Percentiles rank a stretch among this genome's conserved stretches.
These are phyloP conservation scores for Suaeda aralocaspica DNA, from an alignment of 148 eudicot genomes.

Conservation along the genomic window DNA sequence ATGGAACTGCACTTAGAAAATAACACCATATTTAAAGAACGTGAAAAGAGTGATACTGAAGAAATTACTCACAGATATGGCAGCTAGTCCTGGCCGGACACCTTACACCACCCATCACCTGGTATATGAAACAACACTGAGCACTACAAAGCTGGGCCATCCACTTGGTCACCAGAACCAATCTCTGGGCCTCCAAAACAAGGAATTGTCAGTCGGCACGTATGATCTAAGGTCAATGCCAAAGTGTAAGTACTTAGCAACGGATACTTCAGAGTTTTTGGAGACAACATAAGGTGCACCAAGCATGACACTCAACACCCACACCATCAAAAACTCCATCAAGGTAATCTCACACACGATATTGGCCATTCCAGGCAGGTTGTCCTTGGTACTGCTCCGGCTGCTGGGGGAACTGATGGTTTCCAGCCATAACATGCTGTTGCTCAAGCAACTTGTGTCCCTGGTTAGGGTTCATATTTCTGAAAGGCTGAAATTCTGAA, in stretches of 20 bases:
- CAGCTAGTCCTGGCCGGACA: constrained; percentile 39
- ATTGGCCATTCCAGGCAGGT: constrained; percentile 45
- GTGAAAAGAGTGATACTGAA: neutral
- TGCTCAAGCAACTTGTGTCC: constrained; percentile 34
- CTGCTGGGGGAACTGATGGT: constrained; percentile 39
- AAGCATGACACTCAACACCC: constrained; percentile 29
- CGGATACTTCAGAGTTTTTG: neutral
- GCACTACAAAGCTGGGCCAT: constrained; percentile 35
- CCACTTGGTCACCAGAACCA: constrained; percentile 36
- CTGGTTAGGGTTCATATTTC: constrained; percentile 29
- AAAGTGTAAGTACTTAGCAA: neutral
- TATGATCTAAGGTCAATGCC: constrained; percentile 2
- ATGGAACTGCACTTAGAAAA: too few relatives aligned
- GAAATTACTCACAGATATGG: constrained; percentile 36
- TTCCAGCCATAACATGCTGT: constrained; percentile 33
- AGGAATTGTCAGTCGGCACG: constrained; percentile 13
- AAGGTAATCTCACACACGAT: constrained; percentile 41
- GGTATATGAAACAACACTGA: constrained; percentile 34
- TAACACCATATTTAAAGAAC: neutral
- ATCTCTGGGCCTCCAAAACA: constrained; percentile 33
- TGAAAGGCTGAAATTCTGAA: constrained; percentile 33
- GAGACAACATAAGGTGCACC: neutral
- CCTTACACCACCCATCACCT: constrained; percentile 44
- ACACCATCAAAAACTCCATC: constrained; percentile 16
- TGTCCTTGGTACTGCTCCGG: constrained; percentile 44